Conservation (phyloP, 1,284 basidiomycete genomes). For the Sanghuangporus sanghuang region DNA sequence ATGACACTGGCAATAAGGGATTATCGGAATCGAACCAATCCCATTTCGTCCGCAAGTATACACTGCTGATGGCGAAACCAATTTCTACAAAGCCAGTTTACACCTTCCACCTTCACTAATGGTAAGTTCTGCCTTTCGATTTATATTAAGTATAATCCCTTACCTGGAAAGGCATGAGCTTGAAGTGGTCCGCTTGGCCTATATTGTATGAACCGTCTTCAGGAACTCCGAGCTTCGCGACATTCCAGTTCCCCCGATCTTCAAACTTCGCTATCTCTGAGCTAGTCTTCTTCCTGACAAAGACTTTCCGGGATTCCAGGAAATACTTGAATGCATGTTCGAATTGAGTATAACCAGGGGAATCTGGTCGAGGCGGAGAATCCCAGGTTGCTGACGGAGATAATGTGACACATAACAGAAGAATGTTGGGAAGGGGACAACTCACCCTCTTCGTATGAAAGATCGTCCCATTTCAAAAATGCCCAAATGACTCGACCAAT, state of each 20-base stretch:
- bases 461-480: slow-evolving; percentile 87
- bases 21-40: slow-evolving; percentile 49
- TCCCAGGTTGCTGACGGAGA: slow-evolving; percentile 78
- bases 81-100: slow-evolving; percentile 90
- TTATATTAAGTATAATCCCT: slow-evolving; percentile 17
- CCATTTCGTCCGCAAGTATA: slow-evolving; percentile 99
- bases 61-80: slow-evolving; percentile 86
- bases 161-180: slow-evolving; percentile 85
- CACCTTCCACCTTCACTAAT: slow-evolving; percentile 68
- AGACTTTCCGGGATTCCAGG: slow-evolving; percentile 57
- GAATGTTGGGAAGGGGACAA: slow-evolving; percentile 13
- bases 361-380: slow-evolving; percentile 65
- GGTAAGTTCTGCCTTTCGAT: not conserved
- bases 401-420: not conserved
- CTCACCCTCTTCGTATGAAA: slow-evolving; percentile 83
- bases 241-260: slow-evolving; percentile 39
- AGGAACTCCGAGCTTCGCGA: slow-evolving; percentile 42
- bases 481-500: slow-evolving; percentile 66
- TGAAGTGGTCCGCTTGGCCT: slow-evolving; percentile 55
- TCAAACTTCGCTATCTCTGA: slow-evolving; percentile 37
- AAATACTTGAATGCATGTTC: slow-evolving; percentile 61
- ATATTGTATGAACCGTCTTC: slow-evolving; percentile 46
- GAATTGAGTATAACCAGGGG: slow-evolving; percentile 59
- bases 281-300: slow-evolving; percentile 47
- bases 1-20: not conserved